These are phyloP conservation scores for Phialophora expanda DNA, from an alignment of 2,329 filamentous ascomycete genomes.

Conservation along the genomic window DNA sequence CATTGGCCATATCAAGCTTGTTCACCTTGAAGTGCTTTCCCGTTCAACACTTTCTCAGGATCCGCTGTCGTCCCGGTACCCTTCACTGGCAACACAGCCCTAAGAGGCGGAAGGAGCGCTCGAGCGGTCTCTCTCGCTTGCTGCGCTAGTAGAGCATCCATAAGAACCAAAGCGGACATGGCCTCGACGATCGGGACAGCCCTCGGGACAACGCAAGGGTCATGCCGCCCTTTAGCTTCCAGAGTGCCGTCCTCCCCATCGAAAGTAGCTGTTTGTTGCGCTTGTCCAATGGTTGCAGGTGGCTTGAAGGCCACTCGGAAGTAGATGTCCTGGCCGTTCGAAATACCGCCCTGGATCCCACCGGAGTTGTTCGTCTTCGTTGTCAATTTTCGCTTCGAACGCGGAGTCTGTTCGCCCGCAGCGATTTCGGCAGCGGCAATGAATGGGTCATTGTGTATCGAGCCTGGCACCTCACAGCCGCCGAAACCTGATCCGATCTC, in stretches of 20 bases:
- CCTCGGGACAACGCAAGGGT: constrained; percentile 88
- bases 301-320: constrained; percentile 96
- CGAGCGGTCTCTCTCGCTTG: constrained; percentile 63
- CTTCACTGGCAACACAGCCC: constrained; percentile 31
- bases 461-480: constrained; percentile 83
- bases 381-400: constrained; percentile 64
- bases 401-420: constrained; percentile 48
- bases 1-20: background rate
- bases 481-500: constrained; percentile 93
- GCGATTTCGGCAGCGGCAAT: constrained; percentile 58
- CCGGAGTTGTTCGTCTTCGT: constrained; percentile 96
- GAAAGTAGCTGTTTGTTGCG: constrained; percentile 82
- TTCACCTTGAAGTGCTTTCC: constrained; percentile 1
- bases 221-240: constrained; percentile 90
- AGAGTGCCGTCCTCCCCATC: constrained; percentile 76
- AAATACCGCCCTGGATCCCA: constrained; percentile 93
- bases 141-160: constrained; percentile 86
- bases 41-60: constrained; percentile 33
- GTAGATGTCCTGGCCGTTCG: constrained; percentile 91
- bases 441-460: constrained; percentile 91
- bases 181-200: constrained; percentile 76
- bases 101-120: constrained; percentile 33
- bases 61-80: constrained; percentile 35
- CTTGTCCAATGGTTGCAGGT: constrained; percentile 87
- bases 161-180: constrained; percentile 86